These are phyloP conservation scores for Metschnikowia borealis DNA, from an alignment of 805 yeast species.

Conservation along the genomic window DNA sequence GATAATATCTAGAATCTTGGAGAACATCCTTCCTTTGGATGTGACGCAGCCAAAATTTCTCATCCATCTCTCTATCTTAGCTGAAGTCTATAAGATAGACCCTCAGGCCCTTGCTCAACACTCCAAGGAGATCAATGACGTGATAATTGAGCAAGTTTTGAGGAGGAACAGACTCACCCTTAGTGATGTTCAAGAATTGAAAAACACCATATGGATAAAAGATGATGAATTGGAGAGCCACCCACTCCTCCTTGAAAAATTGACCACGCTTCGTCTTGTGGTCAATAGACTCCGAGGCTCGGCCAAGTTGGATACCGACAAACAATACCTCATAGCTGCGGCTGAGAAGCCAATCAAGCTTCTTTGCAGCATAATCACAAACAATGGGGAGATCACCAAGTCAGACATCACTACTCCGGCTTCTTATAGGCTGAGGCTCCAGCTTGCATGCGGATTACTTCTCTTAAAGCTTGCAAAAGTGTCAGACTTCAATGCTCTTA, in stretches of 20 bases:
- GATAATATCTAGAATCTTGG: constrained; percentile 36
- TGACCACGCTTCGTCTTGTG: constrained; percentile 51
- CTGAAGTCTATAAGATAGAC: constrained; percentile 52
- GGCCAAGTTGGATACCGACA: constrained; percentile 27
- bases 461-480: constrained; percentile 60
- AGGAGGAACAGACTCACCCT: constrained; percentile 42
- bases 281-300: constrained; percentile 53
- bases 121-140: constrained; percentile 55
- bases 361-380: constrained; percentile 60
- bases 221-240: constrained; percentile 32
- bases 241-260: constrained; percentile 42
- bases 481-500: constrained; percentile 47
- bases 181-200: constrained; percentile 25
- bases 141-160: constrained; percentile 59
- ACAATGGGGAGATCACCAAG: constrained; percentile 73
- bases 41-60: constrained; percentile 36
- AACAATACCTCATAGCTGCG: constrained; percentile 14
- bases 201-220: constrained; percentile 42
- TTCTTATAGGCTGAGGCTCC: constrained; percentile 53
- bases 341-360: constrained; percentile 50
- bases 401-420: constrained; percentile 59
- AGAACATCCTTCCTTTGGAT: constrained; percentile 49
- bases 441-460: constrained; percentile 64
- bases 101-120: constrained; percentile 48
- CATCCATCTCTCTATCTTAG: constrained; percentile 55